Base-by-base conservation (phyloP, 129 eudicot species). In the Helianthus tuberosus region DNA sequence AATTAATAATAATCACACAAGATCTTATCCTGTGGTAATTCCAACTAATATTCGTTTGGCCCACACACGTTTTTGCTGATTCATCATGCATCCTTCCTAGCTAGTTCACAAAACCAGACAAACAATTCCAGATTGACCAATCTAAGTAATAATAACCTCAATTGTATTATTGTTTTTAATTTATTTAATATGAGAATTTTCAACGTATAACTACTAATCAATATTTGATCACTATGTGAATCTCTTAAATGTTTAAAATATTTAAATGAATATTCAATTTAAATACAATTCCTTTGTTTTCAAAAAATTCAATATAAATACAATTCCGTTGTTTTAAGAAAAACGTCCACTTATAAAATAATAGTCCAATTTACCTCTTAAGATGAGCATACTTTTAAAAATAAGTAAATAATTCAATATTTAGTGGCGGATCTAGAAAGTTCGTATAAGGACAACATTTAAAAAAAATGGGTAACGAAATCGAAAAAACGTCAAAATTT, bases 41-140 rank as follows among this genome's bases (percentile, higher is more conserved):
- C 54, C 54, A 58, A 3, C 46, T 65, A n/a, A 16, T 4, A 35
- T 78, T 47, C 43, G 68, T 15, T 16, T 66, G 84, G 79, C 68
- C 75, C 79, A 67, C 81, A 54, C 78, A 80, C 65, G 79, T 66
- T 58, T 12, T 66, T 39, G 64, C 65, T 68, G 75, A 74, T 51
- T 74, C 79, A 80, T 61, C 49, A 68, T 69, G 64, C 76, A 69
- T 77, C 76, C 75, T 48, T 69, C 71, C 70, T 77, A n/a, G 35
- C 43, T 51, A 20, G 47, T 11, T 66, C 35, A 55, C 65, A 57
- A 17, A 67, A 55, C 43, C 52, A 50, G 25, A 17, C 48, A 51
- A 41, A 48, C 6, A 20, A 74, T 50, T 63, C 29, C 44, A 58
- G 53, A 76, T n/a, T 69, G 62, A 61, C 81, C 64, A 25, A 46